phyloP scores from a whole-genome alignment of 139 green algal species.

The Volvox reticuliferus region DNA sequence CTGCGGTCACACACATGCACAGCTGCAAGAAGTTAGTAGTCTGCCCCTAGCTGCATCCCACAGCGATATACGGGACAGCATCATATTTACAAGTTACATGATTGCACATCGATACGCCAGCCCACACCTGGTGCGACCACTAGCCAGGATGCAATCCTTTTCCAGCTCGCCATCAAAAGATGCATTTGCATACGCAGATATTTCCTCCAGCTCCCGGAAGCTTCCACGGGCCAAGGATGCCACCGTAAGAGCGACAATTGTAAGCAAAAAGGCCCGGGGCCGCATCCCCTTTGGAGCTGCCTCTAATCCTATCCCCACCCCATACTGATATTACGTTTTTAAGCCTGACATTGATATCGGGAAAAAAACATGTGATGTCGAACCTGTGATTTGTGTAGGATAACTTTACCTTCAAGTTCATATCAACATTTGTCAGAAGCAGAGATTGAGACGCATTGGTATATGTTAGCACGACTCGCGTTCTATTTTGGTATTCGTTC shows the following conservation, averaged over 20 bases:
- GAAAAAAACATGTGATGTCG: not conserved
- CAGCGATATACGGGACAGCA: not conserved
- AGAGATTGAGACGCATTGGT: too few species aligned
- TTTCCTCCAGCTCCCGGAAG: not conserved
- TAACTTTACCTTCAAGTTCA: too few species aligned
- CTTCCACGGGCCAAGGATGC: not conserved
- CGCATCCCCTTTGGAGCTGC: slow-evolving; percentile 3
- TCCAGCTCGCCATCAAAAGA: not conserved
- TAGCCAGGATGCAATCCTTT: not conserved
- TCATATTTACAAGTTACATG: not conserved
- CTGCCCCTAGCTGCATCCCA: not conserved
- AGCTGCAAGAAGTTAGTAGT: too few species aligned
- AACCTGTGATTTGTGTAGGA: too few species aligned
- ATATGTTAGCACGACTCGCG: too few species aligned
- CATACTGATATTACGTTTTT: not conserved
- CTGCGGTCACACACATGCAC: slow-evolving; percentile 1
- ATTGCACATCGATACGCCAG: not conserved
- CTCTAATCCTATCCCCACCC: not conserved
- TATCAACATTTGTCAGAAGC: too few species aligned
- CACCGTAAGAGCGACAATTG: not conserved
- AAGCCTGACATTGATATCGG: not conserved
- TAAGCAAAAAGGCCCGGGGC: not conserved
- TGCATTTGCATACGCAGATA: not conserved
- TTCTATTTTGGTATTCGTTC: too few species aligned
- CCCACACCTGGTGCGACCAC: not conserved